phyloP scores from a whole-genome alignment of 805 yeast genomes.

The Candida palmyrensis region DNA sequence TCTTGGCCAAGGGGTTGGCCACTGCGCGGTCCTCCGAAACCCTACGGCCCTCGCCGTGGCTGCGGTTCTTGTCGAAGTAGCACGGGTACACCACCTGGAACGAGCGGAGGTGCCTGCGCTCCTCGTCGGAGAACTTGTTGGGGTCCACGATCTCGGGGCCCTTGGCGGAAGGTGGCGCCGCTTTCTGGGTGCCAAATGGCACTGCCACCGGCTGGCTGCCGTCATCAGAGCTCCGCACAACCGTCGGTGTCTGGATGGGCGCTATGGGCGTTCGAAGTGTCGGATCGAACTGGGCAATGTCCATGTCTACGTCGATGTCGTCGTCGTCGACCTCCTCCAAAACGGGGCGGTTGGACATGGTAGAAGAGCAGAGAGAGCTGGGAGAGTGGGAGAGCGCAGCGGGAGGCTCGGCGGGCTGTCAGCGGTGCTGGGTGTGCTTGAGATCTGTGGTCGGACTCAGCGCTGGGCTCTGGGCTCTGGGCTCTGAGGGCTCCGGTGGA shows the following conservation, averaged over 20 bases:
- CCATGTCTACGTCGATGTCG: slow-evolving; percentile 90
- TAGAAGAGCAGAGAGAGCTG: too few relatives aligned
- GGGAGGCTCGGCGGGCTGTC: too few relatives aligned
- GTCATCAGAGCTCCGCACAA: too few relatives aligned
- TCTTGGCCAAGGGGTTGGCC: slow-evolving; percentile 81
- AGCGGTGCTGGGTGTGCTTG: too few relatives aligned
- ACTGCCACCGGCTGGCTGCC: slow-evolving; percentile 9
- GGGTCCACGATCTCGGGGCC: slow-evolving; percentile 27
- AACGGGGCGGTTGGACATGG: slow-evolving; percentile 50
- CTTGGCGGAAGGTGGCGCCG: slow-evolving; percentile 6
- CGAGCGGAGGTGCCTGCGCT: slow-evolving; percentile 56
- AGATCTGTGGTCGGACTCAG: too few relatives aligned
- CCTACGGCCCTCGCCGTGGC: slow-evolving; percentile 80
- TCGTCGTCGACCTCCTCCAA: slow-evolving; percentile 79
- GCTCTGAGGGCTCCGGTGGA: too few relatives aligned
- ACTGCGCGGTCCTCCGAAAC: slow-evolving; percentile 67
- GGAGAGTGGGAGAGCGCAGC: too few relatives aligned
- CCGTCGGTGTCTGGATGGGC: slow-evolving; percentile 31
- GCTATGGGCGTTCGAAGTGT: slow-evolving; percentile 62
- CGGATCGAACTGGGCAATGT: slow-evolving; percentile 84
- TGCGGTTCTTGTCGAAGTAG: slow-evolving; percentile 77
- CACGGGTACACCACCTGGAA: slow-evolving; percentile 86
- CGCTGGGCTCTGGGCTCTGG: too few relatives aligned
- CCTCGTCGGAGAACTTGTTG: slow-evolving; percentile 44
- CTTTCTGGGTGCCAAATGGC: not conserved